phyloP scores from a whole-genome alignment of 768 basidiomycete species.

The Boletus sp. region DNA sequence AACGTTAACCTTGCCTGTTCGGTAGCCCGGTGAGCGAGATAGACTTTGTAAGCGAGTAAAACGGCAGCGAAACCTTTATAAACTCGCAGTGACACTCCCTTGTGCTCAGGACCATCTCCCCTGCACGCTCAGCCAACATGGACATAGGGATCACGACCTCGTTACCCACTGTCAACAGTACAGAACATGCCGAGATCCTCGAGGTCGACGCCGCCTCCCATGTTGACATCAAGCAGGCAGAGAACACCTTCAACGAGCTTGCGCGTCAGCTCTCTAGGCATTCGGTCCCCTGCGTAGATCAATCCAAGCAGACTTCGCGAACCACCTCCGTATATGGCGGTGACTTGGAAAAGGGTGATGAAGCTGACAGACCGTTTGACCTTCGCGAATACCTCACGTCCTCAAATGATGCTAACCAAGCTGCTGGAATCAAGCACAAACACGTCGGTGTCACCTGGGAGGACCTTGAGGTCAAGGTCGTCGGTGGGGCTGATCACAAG shows the following conservation, averaged over 20 bases:
- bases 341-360: constrained; percentile 44
- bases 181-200: constrained; percentile 19
- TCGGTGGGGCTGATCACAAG: constrained; percentile 57
- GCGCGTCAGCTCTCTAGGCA: constrained; percentile 36
- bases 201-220: constrained; percentile 30
- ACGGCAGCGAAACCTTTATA: constrained; percentile 7
- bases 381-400: constrained; percentile 66
- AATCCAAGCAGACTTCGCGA: constrained; percentile 19
- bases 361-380: constrained; percentile 45
- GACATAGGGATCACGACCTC: background rate
- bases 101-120: background rate
- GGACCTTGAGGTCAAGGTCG: constrained; percentile 59
- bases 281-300: constrained; percentile 1
- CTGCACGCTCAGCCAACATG: constrained; percentile 7
- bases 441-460: constrained; percentile 78
- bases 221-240: constrained; percentile 51
- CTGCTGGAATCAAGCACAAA: constrained; percentile 68
- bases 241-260: constrained; percentile 55
- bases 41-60: constrained; percentile 17
- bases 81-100: background rate
- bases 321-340: constrained; percentile 27
- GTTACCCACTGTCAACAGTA: background rate
- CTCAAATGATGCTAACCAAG: constrained; percentile 63
- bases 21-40: background rate
- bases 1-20: background rate